phyloP scores from a whole-genome alignment of 2,329 filamentous ascomycete species.

The Penicillium psychrosexuale region DNA sequence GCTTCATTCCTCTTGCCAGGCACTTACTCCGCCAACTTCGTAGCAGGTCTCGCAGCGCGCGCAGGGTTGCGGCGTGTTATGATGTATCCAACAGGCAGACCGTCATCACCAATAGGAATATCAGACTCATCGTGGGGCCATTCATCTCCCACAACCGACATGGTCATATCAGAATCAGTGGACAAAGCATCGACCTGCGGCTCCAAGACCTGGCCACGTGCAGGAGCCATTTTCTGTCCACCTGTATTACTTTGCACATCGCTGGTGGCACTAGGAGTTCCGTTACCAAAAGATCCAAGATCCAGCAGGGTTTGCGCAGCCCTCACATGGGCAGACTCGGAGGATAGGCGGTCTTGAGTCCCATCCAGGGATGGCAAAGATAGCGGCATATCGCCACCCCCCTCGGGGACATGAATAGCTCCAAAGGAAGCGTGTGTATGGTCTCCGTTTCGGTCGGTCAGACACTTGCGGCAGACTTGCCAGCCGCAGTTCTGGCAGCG shows the following conservation, averaged over 20 bases:
- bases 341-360: background rate
- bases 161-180: background rate
- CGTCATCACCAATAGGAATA: background rate
- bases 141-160: background rate
- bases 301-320: background rate
- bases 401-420: slow-evolving; percentile 2
- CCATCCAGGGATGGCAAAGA: background rate
- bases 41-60: slow-evolving; percentile 12
- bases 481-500: slow-evolving; percentile 15
- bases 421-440: slow-evolving; percentile 7
- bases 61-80: slow-evolving; percentile 12
- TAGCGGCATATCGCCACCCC: background rate
- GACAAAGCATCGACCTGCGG: background rate
- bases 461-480: slow-evolving; percentile 13
- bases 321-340: background rate
- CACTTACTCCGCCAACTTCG: slow-evolving; percentile 4
- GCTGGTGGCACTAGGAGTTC: no score
- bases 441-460: slow-evolving; percentile 7
- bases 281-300: background rate
- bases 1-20: background rate
- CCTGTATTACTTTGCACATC: background rate
- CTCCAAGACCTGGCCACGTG: background rate
- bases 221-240: background rate
- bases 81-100: background rate
- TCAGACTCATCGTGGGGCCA: background rate